These are phyloP conservation scores for Triglochin maritima DNA, from an alignment of 106 monocot species.

Conservation along the genomic window DNA sequence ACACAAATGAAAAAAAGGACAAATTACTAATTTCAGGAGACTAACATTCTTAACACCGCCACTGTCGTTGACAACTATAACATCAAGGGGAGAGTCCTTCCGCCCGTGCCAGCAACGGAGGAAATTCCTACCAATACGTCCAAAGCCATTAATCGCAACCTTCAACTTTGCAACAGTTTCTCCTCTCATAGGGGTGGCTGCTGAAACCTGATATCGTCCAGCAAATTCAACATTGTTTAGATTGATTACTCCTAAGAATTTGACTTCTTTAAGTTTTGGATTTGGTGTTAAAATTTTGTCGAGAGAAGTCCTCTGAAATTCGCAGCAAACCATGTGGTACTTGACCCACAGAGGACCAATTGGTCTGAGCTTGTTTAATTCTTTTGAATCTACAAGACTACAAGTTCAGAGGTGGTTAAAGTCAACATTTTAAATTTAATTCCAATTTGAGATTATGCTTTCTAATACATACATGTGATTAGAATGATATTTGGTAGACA, in stretches of 20 bases:
- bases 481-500: too few species aligned
- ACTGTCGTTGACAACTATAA: slow-evolving; percentile 87
- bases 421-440: too few species aligned
- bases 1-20: neutral
- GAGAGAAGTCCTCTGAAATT: too few species aligned
- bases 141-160: slow-evolving; percentile 97
- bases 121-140: slow-evolving; percentile 90
- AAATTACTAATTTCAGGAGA: neutral
- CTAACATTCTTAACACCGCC: slow-evolving; percentile 88
- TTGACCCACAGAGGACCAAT: too few species aligned
- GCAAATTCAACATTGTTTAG: neutral
- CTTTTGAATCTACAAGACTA: too few species aligned
- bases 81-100: slow-evolving; percentile 87
- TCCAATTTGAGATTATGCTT: too few species aligned
- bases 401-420: too few species aligned
- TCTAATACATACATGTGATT: too few species aligned
- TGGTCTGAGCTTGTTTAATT: too few species aligned
- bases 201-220: neutral
- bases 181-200: slow-evolving; percentile 43
- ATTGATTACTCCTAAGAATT: too few species aligned
- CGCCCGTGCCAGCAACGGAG: slow-evolving; percentile 98
- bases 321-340: too few species aligned
- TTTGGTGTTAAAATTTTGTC: too few species aligned
- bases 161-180: slow-evolving; percentile 90
- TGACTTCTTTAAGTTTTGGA: neutral